phyloP scores from a whole-genome alignment of 805 yeast genomes.

The Starmerella asiatica region DNA sequence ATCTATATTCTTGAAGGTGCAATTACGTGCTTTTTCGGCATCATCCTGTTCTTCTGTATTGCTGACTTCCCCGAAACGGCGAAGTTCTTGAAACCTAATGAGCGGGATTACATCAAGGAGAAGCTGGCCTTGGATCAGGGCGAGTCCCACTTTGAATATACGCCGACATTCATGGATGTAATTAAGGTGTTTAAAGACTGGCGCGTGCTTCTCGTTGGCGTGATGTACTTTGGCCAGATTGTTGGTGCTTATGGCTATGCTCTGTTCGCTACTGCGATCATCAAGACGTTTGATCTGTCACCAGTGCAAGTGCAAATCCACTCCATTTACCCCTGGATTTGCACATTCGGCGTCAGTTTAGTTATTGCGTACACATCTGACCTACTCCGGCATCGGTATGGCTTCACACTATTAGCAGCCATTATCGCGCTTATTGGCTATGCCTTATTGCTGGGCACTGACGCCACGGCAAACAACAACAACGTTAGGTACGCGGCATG shows the following conservation, averaged over 20 bases:
- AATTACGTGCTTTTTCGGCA: slow-evolving; percentile 27
- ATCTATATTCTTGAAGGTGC: slow-evolving; percentile 41
- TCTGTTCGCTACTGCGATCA: slow-evolving; percentile 56
- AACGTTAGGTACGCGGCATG: slow-evolving; percentile 48
- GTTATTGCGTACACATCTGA: slow-evolving; percentile 54
- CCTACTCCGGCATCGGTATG: slow-evolving; percentile 29
- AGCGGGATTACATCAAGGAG: slow-evolving; percentile 41
- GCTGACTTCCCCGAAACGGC: slow-evolving; percentile 66
- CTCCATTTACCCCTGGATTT: slow-evolving; percentile 77
- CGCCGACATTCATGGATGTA: slow-evolving; percentile 36
- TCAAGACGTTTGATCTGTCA: slow-evolving; percentile 47
- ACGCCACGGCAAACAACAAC: slow-evolving; percentile 24
- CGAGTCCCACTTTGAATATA: slow-evolving; percentile 38
- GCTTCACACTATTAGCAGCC: slow-evolving; percentile 19
- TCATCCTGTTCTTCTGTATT: slow-evolving; percentile 34
- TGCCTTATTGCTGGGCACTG: slow-evolving; percentile 39
- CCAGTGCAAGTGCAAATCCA: slow-evolving; percentile 64
- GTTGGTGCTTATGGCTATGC: slow-evolving; percentile 70
- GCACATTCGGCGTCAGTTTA: slow-evolving; percentile 57
- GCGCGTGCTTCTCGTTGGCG: slow-evolving; percentile 42
- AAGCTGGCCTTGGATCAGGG: slow-evolving; percentile 44
- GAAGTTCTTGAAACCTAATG: slow-evolving; percentile 39
- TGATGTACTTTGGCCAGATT: slow-evolving; percentile 50
- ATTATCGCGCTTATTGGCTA: slow-evolving; percentile 38
- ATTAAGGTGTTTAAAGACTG: slow-evolving; percentile 44